phyloP scores from a whole-genome alignment of 352 stramenopile species.

The Globisporangium parvum region DNA sequence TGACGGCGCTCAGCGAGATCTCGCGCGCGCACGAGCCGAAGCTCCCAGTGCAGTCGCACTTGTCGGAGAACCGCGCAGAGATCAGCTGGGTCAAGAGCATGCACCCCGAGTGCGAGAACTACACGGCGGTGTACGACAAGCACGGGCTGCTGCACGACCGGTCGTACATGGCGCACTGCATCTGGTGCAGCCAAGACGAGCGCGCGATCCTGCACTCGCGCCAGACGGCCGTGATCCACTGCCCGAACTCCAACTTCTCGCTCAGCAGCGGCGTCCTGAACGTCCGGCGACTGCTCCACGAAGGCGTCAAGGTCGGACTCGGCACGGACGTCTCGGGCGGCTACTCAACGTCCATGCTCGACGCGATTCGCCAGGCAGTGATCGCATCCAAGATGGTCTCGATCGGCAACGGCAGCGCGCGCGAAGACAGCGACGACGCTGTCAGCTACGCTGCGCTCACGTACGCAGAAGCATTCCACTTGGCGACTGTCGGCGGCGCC shows the following conservation, averaged over 20 bases:
- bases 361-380: slow-evolving; percentile 86
- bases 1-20: slow-evolving; percentile 75
- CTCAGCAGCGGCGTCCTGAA: slow-evolving; percentile 86
- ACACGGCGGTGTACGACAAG: slow-evolving; percentile 77
- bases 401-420: slow-evolving; percentile 52
- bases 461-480: slow-evolving; percentile 85
- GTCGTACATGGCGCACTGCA: slow-evolving; percentile 94
- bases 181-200: slow-evolving; percentile 82
- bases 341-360: slow-evolving; percentile 92
- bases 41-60: slow-evolving; percentile 88
- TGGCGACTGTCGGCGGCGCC: slow-evolving; percentile 87
- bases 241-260: slow-evolving; percentile 94
- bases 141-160: slow-evolving; percentile 86
- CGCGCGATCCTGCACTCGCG: slow-evolving; percentile 53
- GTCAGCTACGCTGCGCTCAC: slow-evolving; percentile 32
- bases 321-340: slow-evolving; percentile 93
- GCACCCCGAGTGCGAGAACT: slow-evolving; percentile 73
- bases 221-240: slow-evolving; percentile 89
- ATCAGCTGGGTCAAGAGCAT: slow-evolving; percentile 82
- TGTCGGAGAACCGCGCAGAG: slow-evolving; percentile 88
- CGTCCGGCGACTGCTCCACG: slow-evolving; percentile 59
- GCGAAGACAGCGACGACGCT: slow-evolving; percentile 21
- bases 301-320: slow-evolving; percentile 88
- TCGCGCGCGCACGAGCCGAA: slow-evolving; percentile 67
- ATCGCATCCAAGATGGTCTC: slow-evolving; percentile 86